phyloP scores from a whole-genome alignment of 2,329 filamentous ascomycete species.

The Curvularia lunata region DNA sequence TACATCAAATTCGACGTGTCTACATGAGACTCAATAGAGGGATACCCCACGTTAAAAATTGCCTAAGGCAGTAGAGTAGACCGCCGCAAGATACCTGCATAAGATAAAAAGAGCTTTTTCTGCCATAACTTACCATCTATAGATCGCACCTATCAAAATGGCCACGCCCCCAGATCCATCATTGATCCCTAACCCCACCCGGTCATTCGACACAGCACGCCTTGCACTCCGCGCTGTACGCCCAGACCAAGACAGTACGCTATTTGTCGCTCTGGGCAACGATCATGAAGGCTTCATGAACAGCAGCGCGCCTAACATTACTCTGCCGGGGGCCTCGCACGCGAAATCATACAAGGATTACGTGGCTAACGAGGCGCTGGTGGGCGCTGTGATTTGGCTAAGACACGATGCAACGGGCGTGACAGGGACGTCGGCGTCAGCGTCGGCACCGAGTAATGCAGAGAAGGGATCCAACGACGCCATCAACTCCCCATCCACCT shows the following conservation, averaged over 20 bases:
- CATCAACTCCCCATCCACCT: neutral
- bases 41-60: neutral
- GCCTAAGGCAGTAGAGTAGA: neutral
- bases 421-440: neutral
- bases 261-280: neutral
- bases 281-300: neutral
- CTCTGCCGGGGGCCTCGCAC: neutral
- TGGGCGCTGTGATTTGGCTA: neutral
- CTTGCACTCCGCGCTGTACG: neutral
- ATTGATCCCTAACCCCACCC: neutral
- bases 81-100: neutral
- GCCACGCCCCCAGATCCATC: neutral
- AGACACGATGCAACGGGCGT: neutral
- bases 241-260: neutral
- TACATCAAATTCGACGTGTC: neutral
- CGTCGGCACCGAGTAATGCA: neutral
- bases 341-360: neutral
- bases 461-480: neutral
- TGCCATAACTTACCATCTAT: neutral
- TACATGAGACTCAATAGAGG: neutral
- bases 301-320: neutral
- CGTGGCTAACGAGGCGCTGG: neutral
- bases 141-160: neutral
- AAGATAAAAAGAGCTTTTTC: neutral
- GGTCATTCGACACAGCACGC: neutral